These are phyloP conservation scores for Linum trigynum DNA, from an alignment of 345 rosid species.

Conservation along the genomic window DNA sequence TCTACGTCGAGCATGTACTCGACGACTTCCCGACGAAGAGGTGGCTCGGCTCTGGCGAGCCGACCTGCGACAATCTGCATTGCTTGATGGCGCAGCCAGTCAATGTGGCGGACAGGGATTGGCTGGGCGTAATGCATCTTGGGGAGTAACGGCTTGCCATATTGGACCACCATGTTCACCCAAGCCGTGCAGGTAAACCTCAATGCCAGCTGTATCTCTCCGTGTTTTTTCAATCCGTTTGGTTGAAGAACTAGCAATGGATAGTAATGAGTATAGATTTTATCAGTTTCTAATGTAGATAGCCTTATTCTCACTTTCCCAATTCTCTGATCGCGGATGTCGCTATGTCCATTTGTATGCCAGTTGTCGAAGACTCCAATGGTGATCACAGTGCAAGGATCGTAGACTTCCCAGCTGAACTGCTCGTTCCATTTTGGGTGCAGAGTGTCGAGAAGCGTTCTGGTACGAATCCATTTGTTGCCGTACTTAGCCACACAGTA, in stretches of 20 bases:
- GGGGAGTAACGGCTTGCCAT: constrained; percentile 45
- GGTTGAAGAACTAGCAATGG: constrained; percentile 56
- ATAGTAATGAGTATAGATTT: constrained; percentile 68
- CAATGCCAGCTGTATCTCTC: constrained; percentile 68
- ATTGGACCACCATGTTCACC: constrained; percentile 53
- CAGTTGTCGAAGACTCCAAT: constrained; percentile 56
- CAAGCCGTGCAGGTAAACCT: constrained; percentile 53
- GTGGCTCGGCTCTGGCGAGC: constrained; percentile 59
- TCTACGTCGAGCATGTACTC: constrained; percentile 72
- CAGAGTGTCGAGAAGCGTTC: constrained; percentile 51
- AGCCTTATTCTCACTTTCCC: constrained; percentile 65
- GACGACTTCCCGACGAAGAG: constrained; percentile 59
- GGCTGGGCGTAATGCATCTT: constrained; percentile 67
- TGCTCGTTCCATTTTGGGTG: constrained; percentile 76
- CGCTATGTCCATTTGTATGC: constrained; percentile 26
- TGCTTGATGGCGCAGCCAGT: constrained; percentile 52
- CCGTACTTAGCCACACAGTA: constrained; percentile 73
- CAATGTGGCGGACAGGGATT: constrained; percentile 44
- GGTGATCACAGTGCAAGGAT: constrained; percentile 64
- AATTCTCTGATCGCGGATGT: constrained; percentile 38
- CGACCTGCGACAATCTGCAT: constrained; percentile 42
- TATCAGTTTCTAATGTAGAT: constrained; percentile 47
- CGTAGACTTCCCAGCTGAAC: constrained; percentile 63
- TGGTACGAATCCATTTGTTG: constrained; percentile 65
- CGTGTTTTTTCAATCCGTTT: constrained; percentile 58